Evolutionary conservation across 768 basidiomycete genomes (phyloP).

Genomic region (Termitomyces sp.): DNA sequence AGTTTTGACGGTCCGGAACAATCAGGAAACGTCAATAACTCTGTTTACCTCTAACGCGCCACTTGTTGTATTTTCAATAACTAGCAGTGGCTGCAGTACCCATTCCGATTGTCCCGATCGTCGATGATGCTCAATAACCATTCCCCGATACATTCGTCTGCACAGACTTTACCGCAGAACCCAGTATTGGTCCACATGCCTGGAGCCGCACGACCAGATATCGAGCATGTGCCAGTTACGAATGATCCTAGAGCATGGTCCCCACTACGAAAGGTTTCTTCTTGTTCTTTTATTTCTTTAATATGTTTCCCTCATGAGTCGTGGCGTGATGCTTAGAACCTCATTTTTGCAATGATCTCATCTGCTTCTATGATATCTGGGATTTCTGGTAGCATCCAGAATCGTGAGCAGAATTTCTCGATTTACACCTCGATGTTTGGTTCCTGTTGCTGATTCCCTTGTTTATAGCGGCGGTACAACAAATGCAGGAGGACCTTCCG

Average conservation of each 20-base stretch:
- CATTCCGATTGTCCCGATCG: slow-evolving; percentile 3
- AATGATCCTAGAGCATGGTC: slow-evolving; percentile 66
- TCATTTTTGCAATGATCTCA: slow-evolving; percentile 42
- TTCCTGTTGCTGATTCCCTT: not conserved
- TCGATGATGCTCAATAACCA: slow-evolving; percentile 2
- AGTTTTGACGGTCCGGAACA: not conserved
- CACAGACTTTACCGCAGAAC: not conserved
- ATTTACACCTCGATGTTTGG: not conserved
- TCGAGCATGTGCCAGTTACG: slow-evolving; percentile 48
- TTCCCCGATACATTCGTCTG: slow-evolving; percentile 1
- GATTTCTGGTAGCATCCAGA: slow-evolving; percentile 56
- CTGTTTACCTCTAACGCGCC: not conserved
- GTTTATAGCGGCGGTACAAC: slow-evolving; percentile 51
- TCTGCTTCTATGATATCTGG: slow-evolving; percentile 56
- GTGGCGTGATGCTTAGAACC: slow-evolving; percentile 25
- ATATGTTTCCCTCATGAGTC: not conserved
- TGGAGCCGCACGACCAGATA: slow-evolving; percentile 27
- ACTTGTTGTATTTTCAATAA: slow-evolving; percentile 6
- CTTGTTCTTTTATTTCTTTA: not conserved
- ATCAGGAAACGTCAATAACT: slow-evolving; percentile 5
- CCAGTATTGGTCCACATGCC: not conserved
- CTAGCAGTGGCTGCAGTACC: not conserved
- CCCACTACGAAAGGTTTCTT: slow-evolving; percentile 42
- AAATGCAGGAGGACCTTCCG: slow-evolving; percentile 55
- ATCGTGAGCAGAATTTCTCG: slow-evolving; percentile 36